Base-by-base conservation (phyloP, 305 asterid genomes). In the Plantago lanceolata region DNA sequence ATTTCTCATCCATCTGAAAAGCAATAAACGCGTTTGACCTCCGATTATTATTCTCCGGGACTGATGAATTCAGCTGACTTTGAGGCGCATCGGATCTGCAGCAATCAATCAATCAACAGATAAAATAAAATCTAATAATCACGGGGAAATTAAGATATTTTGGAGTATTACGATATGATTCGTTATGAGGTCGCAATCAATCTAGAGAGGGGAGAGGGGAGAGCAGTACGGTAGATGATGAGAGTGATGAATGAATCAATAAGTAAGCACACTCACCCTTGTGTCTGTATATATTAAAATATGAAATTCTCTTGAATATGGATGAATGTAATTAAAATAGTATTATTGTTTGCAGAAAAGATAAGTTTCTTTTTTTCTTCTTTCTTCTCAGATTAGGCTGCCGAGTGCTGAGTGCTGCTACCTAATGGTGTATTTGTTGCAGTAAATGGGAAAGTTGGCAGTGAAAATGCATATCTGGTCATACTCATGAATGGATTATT, bases 41-140 rank as follows among this genome's bases (percentile, higher is more conserved):
- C 68, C 15, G 43, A 61, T 59, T 67, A 51, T 12, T n/a, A n/a
- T n/a, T n/a, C n/a, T n/a, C 62, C 64, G 48, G 50, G 13, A 60
- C 17, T 63, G 43, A 55, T 8, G 70, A 71, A 69, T 54, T 57
- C 49, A 67, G 72, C 70, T 51, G 64, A 73, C 49, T 11, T 67
- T 65, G 53, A 63, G 69, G 69, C 21, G 64, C 70, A 67, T 60
- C 67, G 73, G 65, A 77, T 77, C 82, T 75, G 55, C 55, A 61
- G 59, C 75, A 62, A 76, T 12, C n/a, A 55, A 75, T 9, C 9
- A 40, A 40, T 40, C 11, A 40, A 8, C 3, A 37, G 9, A 7
- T 4, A 37, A 4, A 35, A 35, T 35, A 35, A 35, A 35, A n/a
- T n/a, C 9, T 6, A 35, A 35, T 35, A 35, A 40, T 40, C 45